Evolutionary conservation across 139 green algal genomes (phyloP).

Genomic region (Mychonastes homosphaera): DNA sequence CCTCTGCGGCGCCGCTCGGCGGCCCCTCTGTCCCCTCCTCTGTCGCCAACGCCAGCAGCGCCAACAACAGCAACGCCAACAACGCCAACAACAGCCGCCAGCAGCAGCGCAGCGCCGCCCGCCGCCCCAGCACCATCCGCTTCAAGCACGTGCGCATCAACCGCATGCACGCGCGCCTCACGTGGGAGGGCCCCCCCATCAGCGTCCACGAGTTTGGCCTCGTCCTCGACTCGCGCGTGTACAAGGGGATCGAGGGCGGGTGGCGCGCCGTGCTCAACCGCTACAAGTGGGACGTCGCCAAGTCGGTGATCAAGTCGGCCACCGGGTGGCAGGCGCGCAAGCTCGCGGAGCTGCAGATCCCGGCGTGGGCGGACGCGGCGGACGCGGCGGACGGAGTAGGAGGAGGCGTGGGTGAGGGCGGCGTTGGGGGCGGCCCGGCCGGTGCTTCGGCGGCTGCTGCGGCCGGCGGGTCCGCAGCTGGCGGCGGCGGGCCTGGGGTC

Average conservation of each 20-base stretch:
- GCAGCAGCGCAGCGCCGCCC: too few relatives aligned
- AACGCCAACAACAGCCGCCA: not conserved
- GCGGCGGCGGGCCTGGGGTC: too few relatives aligned
- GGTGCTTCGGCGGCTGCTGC: too few relatives aligned
- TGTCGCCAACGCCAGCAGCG: too few relatives aligned
- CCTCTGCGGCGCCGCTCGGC: too few relatives aligned
- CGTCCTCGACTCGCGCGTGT: constrained; percentile 59
- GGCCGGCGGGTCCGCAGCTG: too few relatives aligned
- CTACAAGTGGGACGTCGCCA: constrained; percentile 69
- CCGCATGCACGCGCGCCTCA: constrained; percentile 50
- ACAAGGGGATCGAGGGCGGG: constrained; percentile 51
- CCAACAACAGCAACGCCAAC: too few relatives aligned
- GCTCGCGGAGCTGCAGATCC: constrained; percentile 39
- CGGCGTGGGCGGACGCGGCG: constrained; percentile 1
- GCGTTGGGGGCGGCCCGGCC: too few relatives aligned
- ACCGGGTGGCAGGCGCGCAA: constrained; percentile 61
- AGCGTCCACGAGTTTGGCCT: constrained; percentile 57
- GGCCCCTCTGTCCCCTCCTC: too few relatives aligned
- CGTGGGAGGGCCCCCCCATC: constrained; percentile 50
- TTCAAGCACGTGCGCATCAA: constrained; percentile 74
- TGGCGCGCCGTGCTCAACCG: constrained; percentile 57
- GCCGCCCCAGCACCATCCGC: constrained; percentile 21
- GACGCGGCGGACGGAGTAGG: not conserved
- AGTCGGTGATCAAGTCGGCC: constrained; percentile 48
- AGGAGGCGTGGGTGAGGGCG: too few relatives aligned